Evolutionary conservation across 768 basidiomycete species (phyloP).

Genomic region (Mycena albidolilacea): DNA sequence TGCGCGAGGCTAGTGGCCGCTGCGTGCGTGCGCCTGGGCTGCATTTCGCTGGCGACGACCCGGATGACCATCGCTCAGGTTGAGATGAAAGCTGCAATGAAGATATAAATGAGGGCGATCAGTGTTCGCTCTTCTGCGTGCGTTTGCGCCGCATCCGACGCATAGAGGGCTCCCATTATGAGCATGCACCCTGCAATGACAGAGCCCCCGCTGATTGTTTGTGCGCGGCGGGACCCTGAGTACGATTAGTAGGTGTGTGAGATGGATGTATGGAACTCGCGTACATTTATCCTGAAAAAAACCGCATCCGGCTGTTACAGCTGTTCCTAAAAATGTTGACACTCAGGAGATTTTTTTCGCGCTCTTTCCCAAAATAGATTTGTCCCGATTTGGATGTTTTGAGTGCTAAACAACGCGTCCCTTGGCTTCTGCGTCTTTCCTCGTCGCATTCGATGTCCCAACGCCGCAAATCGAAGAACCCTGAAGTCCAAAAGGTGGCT

Average conservation of each 20-base stretch:
- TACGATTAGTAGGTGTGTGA: slow-evolving; percentile 22
- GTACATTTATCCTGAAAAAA: slow-evolving; percentile 58
- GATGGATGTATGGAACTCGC: background rate
- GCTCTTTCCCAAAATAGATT: no score
- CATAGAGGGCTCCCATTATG: slow-evolving; percentile 61
- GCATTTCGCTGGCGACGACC: slow-evolving; percentile 61
- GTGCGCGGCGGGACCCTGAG: slow-evolving; percentile 49
- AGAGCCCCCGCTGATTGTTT: slow-evolving; percentile 60
- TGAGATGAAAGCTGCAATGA: slow-evolving; percentile 57
- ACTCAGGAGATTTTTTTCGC: no score
- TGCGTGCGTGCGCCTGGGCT: slow-evolving; percentile 63
- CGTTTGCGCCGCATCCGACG: slow-evolving; percentile 49
- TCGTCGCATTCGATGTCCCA: no score
- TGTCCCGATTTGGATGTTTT: no score
- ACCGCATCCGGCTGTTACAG: slow-evolving; percentile 56
- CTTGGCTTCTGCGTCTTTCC: no score
- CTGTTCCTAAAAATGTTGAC: no score
- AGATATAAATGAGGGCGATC: slow-evolving; percentile 63
- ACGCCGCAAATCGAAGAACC: no score
- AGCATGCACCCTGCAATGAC: slow-evolving; percentile 56
- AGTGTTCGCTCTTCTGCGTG: slow-evolving; percentile 55
- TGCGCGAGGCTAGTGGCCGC: slow-evolving; percentile 57
- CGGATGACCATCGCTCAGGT: slow-evolving; percentile 62
- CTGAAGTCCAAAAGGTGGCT: no score
- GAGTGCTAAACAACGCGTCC: no score